phyloP scores from a whole-genome alignment of 75 land plant species.

The Gnetum montanum region DNA sequence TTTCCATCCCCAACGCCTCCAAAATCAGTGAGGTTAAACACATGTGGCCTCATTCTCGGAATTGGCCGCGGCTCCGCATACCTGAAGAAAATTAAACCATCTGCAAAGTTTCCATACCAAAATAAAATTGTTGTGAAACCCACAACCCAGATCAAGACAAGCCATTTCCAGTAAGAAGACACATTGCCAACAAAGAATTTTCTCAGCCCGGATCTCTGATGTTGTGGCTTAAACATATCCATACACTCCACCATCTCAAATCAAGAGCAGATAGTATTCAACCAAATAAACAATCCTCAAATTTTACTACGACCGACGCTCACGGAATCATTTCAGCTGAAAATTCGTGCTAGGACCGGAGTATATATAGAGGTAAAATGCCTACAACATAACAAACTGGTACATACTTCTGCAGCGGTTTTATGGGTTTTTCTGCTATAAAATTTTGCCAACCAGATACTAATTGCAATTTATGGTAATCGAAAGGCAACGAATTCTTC shows the following conservation, averaged over 20 bases:
- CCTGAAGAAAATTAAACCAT: constrained; percentile 18
- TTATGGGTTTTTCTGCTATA: too few relatives aligned
- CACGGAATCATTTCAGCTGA: too few relatives aligned
- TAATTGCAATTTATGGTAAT: too few relatives aligned
- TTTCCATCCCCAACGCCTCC: constrained; percentile 88
- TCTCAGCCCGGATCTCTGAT: constrained; percentile 9
- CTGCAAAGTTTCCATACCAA: constrained; percentile 43
- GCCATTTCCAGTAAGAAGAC: constrained; percentile 22
- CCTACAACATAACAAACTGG: too few relatives aligned
- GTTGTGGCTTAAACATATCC: constrained; percentile 2
- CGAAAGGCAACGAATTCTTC: too few relatives aligned
- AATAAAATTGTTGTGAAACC: constrained; percentile 32
- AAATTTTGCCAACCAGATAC: too few relatives aligned
- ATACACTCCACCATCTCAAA: background rate
- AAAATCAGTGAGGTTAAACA: constrained; percentile 83
- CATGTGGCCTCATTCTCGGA: constrained; percentile 57
- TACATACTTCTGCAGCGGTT: too few relatives aligned
- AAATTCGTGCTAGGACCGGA: too few relatives aligned
- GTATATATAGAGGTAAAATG: too few relatives aligned
- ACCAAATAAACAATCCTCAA: too few relatives aligned
- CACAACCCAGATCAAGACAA: constrained; percentile 40
- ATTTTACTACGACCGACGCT: too few relatives aligned
- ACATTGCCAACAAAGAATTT: constrained; percentile 10
- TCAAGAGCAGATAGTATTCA: too few relatives aligned
- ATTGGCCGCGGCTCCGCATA: constrained; percentile 13